Percentiles rank a stretch among this genome's conserved stretches.
These are phyloP conservation scores for Phialophora verrucosa DNA, from an alignment of 2,329 filamentous ascomycete genomes.

Conservation along the genomic window DNA sequence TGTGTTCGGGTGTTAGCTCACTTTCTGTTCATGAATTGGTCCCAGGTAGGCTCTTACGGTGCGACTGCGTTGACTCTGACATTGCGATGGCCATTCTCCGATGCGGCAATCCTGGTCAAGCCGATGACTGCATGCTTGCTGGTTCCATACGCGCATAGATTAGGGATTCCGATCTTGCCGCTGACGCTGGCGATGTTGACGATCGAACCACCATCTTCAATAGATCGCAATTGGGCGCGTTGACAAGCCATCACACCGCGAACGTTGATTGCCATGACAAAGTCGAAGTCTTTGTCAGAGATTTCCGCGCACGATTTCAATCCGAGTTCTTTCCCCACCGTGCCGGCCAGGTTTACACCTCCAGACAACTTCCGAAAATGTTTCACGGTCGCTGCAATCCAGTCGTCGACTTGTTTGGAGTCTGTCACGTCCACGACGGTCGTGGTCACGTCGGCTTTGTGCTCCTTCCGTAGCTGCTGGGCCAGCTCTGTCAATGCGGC, in stretches of 20 bases:
- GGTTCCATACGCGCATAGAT: slow-evolving; percentile 50
- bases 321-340: slow-evolving; percentile 19
- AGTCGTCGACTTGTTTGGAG: slow-evolving; percentile 39
- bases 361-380: slow-evolving; percentile 42
- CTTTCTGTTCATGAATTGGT: no score
- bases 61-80: slow-evolving; percentile 46
- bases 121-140: slow-evolving; percentile 54
- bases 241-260: slow-evolving; percentile 50
- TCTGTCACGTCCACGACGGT: slow-evolving; percentile 43
- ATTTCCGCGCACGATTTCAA: slow-evolving; percentile 12
- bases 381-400: slow-evolving; percentile 46
- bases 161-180: slow-evolving; percentile 44
- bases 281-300: slow-evolving; percentile 45
- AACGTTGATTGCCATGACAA: slow-evolving; percentile 48
- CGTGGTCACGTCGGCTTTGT: slow-evolving; percentile 12
- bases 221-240: slow-evolving; percentile 50
- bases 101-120: slow-evolving; percentile 49
- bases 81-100: slow-evolving; percentile 41
- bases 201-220: slow-evolving; percentile 46
- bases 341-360: slow-evolving; percentile 23
- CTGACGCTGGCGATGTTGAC: slow-evolving; percentile 52
- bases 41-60: no score
- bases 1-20: no score
- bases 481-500: slow-evolving; percentile 41
- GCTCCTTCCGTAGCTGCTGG: slow-evolving; percentile 1